A percentile compares a stretch with the other conserved stretches of the same genome.
phyloP scores from a whole-genome alignment of 176 grass and related monocot genomes.

The Eragrostis curvula region DNA sequence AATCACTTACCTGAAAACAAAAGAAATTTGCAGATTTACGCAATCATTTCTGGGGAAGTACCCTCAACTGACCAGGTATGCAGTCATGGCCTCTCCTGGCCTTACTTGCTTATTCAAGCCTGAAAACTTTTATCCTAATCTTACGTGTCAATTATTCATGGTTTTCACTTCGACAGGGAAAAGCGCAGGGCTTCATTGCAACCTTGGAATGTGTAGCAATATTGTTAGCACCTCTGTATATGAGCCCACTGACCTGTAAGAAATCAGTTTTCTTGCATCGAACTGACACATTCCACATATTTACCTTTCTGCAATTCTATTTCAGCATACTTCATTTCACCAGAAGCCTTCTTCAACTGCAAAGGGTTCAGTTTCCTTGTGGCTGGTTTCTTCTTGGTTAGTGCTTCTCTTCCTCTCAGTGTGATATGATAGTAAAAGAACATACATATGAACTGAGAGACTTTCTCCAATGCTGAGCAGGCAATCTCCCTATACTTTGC shows the following conservation, averaged over 20 bases:
- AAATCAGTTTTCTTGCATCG: not conserved
- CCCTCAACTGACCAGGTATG: constrained; percentile 69
- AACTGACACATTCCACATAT: not conserved
- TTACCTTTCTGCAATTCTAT: not conserved
- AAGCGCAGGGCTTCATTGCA: constrained; percentile 72
- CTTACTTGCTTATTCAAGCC: not conserved
- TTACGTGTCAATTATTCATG: not conserved
- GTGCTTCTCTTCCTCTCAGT: not conserved
- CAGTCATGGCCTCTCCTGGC: not conserved
- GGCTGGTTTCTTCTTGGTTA: constrained; percentile 72
- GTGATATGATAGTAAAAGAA: no score
- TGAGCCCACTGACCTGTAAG: constrained; percentile 91
- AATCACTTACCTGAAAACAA: not conserved
- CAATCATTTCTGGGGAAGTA: constrained; percentile 69
- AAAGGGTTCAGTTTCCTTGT: constrained; percentile 86
- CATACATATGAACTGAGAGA: not conserved
- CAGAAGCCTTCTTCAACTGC: constrained; percentile 62
- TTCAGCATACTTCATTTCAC: constrained; percentile 87
- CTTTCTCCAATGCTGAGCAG: constrained; percentile 30
- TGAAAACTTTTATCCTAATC: not conserved
- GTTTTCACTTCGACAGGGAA: constrained; percentile 55
- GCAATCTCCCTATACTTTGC: constrained; percentile 61
- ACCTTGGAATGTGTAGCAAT: constrained; percentile 60
- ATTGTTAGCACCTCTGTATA: constrained; percentile 75
- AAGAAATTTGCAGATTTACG: constrained; percentile 60